These are phyloP conservation scores for Botrytis porri DNA, from an alignment of 2,329 filamentous ascomycete species.

Conservation along the genomic window DNA sequence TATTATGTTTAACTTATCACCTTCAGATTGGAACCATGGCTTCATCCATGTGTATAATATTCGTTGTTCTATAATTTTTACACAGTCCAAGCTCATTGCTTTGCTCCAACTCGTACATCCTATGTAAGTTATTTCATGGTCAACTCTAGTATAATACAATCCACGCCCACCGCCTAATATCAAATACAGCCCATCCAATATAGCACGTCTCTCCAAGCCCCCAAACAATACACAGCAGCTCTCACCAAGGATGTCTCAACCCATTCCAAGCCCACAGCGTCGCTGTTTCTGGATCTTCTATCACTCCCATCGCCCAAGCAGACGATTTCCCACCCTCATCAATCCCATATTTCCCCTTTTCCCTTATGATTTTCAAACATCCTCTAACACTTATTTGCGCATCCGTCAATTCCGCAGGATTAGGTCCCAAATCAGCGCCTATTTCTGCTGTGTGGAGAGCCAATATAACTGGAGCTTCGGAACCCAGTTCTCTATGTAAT, in stretches of 20 bases:
- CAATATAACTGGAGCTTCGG: neutral
- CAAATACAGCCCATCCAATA: neutral
- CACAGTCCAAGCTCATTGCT: neutral
- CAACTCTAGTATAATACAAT: neutral
- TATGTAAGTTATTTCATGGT: neutral
- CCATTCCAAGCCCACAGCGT: conserved; percentile 13
- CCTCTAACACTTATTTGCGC: neutral
- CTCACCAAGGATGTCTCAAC: conserved; percentile 6
- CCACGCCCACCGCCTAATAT: neutral
- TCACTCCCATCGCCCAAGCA: neutral
- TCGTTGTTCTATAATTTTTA: neutral
- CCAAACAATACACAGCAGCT: neutral
- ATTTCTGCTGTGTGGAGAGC: conserved; percentile 9
- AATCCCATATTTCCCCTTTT: conserved; percentile 5
- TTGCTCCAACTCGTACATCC: neutral
- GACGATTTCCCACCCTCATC: neutral
- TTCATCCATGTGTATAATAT: neutral
- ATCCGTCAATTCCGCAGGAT: neutral
- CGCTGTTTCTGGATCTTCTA: neutral
- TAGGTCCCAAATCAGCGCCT: neutral
- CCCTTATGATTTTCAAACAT: neutral
- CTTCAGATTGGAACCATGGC: neutral
- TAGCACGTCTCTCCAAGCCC: neutral
- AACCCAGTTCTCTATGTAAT: neutral
- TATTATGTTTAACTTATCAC: neutral